Base-by-base conservation (phyloP, 306 rosid species). In the Cercis canadensis region DNA sequence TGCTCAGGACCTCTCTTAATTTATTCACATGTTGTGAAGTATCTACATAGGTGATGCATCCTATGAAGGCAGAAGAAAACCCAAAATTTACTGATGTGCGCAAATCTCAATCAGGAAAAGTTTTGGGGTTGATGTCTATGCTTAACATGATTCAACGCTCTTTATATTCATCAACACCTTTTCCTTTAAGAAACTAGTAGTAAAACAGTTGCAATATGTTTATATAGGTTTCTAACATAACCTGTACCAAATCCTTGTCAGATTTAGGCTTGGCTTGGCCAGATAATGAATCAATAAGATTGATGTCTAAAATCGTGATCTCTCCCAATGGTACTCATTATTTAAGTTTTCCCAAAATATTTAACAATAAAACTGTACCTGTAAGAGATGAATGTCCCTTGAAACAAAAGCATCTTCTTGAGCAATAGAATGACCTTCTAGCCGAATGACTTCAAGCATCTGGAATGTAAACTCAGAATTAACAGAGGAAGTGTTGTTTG, bases 381-480 rank as follows among this genome's bases (percentile, higher is more conserved):
- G 99, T 73, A 95, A 81, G 58, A 91, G 96, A 87, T 91, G 97
- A 86, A 95, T 83, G 72, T 95, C 97, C 72, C 96, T 73, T 4
- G 99, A 89, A 61, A 80, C 87, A 79, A 95, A 89, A 18, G 92
- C 84, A 24, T 95, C 96, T 83, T 95, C 97, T 78, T 86, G 93
- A 45, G 94, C 86, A 59, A 95, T 78, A 58, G 96, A 87, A 77
- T 91, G 97, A 16, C 97, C 96, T 85, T 95, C 99, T 29, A 95
- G 96, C 67, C 97, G 87, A 77, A 91, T 87, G 60, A 95, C 91
- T 82, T 95, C 99, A 57, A 91, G 96, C 83, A 87, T 86, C 99
- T 94, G 84, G 34, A 77, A 73, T 37, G 34, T 51, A 75, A 62
- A 63, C 31, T 31, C 12, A 47, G 51, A 10, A 62, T 60, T 51